phyloP scores from a whole-genome alignment of 306 rosid genomes.

The Ammopiptanthus mongolicus region DNA sequence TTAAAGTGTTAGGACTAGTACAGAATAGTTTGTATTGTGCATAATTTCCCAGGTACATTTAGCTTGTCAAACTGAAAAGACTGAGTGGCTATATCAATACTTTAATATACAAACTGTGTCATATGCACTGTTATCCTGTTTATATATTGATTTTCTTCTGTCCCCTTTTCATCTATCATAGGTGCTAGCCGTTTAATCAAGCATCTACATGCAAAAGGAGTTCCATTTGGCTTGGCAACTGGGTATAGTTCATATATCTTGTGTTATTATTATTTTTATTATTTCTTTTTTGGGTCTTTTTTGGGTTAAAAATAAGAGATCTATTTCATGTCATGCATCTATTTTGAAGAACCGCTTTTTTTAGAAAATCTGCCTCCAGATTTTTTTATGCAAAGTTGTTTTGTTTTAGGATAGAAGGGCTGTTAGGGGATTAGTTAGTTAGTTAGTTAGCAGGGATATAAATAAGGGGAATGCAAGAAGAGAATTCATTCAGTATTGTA shows the following conservation, averaged over 20 bases:
- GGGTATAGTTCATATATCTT: constrained; percentile 44
- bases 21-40: neutral
- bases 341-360: constrained; percentile 2
- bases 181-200: constrained; percentile 73
- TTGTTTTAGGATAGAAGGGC: too few species aligned
- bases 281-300: neutral
- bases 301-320: neutral
- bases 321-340: neutral
- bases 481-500: too few species aligned
- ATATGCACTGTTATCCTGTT: neutral
- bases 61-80: neutral
- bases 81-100: neutral
- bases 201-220: constrained; percentile 75
- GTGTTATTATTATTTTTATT: neutral
- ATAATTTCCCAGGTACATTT: neutral
- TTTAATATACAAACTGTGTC: neutral
- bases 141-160: neutral
- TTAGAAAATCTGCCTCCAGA: too few species aligned
- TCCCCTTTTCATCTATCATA: constrained; percentile 19
- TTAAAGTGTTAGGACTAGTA: neutral
- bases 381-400: constrained; percentile 17
- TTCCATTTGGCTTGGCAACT: constrained; percentile 76
- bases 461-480: too few species aligned
- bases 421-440: too few species aligned
- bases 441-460: too few species aligned